Evolutionary conservation across 2,329 filamentous ascomycete genomes (phyloP), one percentile per base, ranked within the genome.

Genomic region (Colletotrichum godetiae): DNA sequence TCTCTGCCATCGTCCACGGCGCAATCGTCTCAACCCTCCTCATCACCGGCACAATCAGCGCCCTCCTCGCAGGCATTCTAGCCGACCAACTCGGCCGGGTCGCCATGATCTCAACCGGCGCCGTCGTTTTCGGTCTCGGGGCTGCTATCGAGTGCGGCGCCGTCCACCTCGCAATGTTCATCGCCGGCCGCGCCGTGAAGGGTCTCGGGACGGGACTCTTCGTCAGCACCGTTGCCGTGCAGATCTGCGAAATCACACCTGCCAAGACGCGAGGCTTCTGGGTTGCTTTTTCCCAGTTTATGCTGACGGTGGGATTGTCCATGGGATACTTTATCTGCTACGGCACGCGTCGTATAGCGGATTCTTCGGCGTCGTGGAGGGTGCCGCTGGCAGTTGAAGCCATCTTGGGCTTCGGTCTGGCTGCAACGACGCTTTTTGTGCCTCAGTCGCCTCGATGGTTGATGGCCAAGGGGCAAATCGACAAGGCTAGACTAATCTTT

Each of bases 291-390:
- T 87, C 88, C 0, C 89, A 91, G 76, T 81, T 91, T n/a, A 74
- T 87, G 2, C 88, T 87, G 46, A 86, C 86, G 0, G 62, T 85
- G 2, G 90, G 89, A 0, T 77, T 92, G 0, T 85, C 87, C 1
- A 73, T 83, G 0, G 90, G 90, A 0, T 92, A 88, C 76, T 92
- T 92, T 77, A 86, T 85, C 4, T 91, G 89, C 76, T 92, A 92
- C 72, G 90, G 88, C n/a, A 88, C 87, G 10, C 82, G 85, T 0
- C 77, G 81, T 0, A 81, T 90, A 1, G 68, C 74, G 0, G 65
- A 78, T 0, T 85, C 84, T 1, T 87, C 87, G 0, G 77, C 89
- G 1, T 87, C 88, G 1, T 92, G 90, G 90, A 83, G 89, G 1
- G 80, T 89, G 0, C 90, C 90, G 0, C 81, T 89, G 1, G 84